These are phyloP conservation scores for Wallacemonas sp. DNA, from an alignment of 208 protist genomes.

Conservation along the genomic window DNA sequence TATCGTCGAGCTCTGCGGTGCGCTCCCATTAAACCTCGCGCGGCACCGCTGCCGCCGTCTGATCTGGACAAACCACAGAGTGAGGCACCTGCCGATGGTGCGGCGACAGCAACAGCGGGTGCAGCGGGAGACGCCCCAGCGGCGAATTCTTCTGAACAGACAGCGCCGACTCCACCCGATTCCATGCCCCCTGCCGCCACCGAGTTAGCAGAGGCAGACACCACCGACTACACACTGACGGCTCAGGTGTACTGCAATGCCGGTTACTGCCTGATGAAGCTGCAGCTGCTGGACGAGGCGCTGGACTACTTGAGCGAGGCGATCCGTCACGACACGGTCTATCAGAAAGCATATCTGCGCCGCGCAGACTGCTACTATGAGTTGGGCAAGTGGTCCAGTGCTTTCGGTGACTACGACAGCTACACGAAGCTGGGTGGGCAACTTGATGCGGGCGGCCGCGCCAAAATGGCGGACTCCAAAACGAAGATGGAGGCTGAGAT, in stretches of 20 bases:
- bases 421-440: slow-evolving; percentile 73
- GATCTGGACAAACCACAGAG: neutral
- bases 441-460: slow-evolving; percentile 40
- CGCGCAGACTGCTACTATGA: slow-evolving; percentile 90
- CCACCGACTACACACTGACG: slow-evolving; percentile 78
- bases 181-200: neutral
- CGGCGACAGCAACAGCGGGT: neutral
- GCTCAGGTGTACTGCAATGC: slow-evolving; percentile 88
- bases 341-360: slow-evolving; percentile 85
- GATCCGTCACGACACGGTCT: slow-evolving; percentile 75
- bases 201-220: slow-evolving; percentile 22
- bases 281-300: slow-evolving; percentile 73
- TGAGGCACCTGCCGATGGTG: neutral
- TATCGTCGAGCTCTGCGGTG: slow-evolving; percentile 66
- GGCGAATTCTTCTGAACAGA: neutral
- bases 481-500: slow-evolving; percentile 91
- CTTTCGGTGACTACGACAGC: slow-evolving; percentile 88
- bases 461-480: slow-evolving; percentile 69
- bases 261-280: slow-evolving; percentile 73
- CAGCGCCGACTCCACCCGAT: too few species aligned
- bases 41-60: neutral
- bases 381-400: slow-evolving; percentile 81
- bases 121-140: slow-evolving; percentile 1
- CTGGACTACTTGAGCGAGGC: slow-evolving; percentile 79
- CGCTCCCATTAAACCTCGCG: slow-evolving; percentile 60